Conservation (phyloP, 768 basidiomycete genomes). For the Suillus fuscotomentosus region DNA sequence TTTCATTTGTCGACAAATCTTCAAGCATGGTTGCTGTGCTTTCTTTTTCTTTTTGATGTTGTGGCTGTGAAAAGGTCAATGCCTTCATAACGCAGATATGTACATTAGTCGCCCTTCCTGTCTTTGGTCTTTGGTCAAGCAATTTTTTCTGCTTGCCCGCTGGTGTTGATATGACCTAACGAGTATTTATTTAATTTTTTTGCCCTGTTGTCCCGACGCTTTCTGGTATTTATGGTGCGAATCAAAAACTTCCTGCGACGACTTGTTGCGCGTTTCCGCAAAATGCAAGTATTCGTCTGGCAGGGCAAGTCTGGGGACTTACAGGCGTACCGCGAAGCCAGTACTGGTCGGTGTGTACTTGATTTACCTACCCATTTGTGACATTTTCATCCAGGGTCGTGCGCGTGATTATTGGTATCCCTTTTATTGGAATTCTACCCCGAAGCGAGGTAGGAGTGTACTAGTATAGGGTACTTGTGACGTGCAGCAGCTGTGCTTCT, state of each 20-base stretch:
- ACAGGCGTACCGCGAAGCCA: neutral
- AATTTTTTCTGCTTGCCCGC: constrained; percentile 1
- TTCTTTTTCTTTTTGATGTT: neutral
- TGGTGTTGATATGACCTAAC: neutral
- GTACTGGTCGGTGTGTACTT: neutral
- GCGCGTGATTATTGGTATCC: no score
- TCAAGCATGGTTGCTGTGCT: neutral
- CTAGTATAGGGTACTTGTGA: no score
- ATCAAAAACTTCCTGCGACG: no score
- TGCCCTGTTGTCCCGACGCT: neutral
- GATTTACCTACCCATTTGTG: neutral
- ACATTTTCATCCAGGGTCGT: neutral
- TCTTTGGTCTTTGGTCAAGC: constrained; percentile 1
- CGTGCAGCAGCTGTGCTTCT: no score
- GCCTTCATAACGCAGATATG: constrained; percentile 1
- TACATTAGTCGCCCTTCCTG: constrained; percentile 1
- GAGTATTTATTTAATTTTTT: neutral
- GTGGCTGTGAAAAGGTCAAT: neutral
- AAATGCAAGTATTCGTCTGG: neutral
- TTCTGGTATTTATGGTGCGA: neutral
- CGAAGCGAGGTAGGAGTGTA: no score
- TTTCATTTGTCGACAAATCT: neutral
- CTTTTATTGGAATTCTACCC: no score
- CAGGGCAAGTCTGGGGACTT: neutral
- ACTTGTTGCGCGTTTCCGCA: no score